Conservation (phyloP, 176 grass and related monocot species). For the Pontederia crassipes region DNA sequence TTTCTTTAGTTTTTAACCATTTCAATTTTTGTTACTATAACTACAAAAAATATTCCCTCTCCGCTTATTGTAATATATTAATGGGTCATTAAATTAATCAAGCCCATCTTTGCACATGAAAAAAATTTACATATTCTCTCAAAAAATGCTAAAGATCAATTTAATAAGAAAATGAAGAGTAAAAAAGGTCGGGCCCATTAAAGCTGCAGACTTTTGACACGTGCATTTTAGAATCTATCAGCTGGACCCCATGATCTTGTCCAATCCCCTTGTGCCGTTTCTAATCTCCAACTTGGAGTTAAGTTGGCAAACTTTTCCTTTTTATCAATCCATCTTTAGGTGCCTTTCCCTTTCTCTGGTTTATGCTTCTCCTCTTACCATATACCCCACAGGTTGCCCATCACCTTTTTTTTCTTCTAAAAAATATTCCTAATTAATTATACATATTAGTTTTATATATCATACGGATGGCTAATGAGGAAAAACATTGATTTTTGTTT, state of each 20-base stretch:
- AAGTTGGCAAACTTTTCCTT: conserved; percentile 1
- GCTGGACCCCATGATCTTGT: background rate
- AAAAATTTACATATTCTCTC: no score
- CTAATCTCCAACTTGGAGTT: background rate
- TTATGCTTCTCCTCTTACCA: background rate
- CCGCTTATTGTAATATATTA: no score
- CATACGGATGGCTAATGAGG: background rate
- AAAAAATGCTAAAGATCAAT: no score
- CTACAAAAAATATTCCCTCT: no score
- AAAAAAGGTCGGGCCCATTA: no score
- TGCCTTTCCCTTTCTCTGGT: conserved; percentile 12
- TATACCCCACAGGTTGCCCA: background rate
- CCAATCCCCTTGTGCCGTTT: no score
- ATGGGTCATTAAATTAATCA: no score
- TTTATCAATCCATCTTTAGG: conserved; percentile 11
- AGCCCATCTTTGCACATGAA: no score
- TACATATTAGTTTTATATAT: background rate
- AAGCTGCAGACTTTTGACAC: background rate
- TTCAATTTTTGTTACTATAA: no score
- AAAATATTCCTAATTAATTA: no score
- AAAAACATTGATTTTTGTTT: no score
- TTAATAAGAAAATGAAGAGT: background rate
- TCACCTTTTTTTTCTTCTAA: background rate
- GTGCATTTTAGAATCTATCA: background rate
- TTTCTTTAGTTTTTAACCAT: no score